Percentiles rank a stretch among this genome's conserved stretches.
phyloP scores from a whole-genome alignment of 169 alveolate species.

The Plasmodium yoelii region DNA sequence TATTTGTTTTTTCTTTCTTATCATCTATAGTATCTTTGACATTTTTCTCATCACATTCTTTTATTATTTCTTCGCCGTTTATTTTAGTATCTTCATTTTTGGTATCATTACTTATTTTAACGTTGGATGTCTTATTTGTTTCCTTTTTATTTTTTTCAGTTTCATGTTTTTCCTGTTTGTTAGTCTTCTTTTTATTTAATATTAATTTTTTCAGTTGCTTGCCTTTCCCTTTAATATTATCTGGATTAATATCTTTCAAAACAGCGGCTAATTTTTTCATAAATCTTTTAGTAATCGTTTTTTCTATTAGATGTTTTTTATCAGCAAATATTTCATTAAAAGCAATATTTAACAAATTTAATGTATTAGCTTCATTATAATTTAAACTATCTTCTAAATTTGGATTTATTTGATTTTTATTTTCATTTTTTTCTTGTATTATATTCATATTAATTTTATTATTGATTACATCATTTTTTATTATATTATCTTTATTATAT shows the following conservation, averaged over 20 bases:
- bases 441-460: slow-evolving; percentile 3
- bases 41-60: slow-evolving; percentile 45
- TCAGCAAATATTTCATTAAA: slow-evolving; percentile 56
- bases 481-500: slow-evolving; percentile 8
- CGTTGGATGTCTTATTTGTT: neutral
- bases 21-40: neutral
- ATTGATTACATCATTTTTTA: neutral
- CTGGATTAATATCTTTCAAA: slow-evolving; percentile 50
- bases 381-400: slow-evolving; percentile 73
- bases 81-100: slow-evolving; percentile 53
- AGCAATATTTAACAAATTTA: slow-evolving; percentile 60
- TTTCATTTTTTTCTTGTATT: slow-evolving; percentile 9
- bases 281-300: slow-evolving; percentile 64
- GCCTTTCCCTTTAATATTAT: slow-evolving; percentile 44
- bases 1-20: too few species aligned
- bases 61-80: slow-evolving; percentile 46
- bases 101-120: neutral
- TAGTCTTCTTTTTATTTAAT: neutral
- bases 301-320: slow-evolving; percentile 54
- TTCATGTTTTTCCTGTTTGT: slow-evolving; percentile 4
- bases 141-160: slow-evolving; percentile 6
- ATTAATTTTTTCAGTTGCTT: slow-evolving; percentile 47
- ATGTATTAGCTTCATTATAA: slow-evolving; percentile 73
- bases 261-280: slow-evolving; percentile 32
- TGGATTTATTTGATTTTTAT: slow-evolving; percentile 43